These are phyloP conservation scores for Leishmania aethiopica DNA, from an alignment of 208 protist genomes.

Conservation along the genomic window DNA sequence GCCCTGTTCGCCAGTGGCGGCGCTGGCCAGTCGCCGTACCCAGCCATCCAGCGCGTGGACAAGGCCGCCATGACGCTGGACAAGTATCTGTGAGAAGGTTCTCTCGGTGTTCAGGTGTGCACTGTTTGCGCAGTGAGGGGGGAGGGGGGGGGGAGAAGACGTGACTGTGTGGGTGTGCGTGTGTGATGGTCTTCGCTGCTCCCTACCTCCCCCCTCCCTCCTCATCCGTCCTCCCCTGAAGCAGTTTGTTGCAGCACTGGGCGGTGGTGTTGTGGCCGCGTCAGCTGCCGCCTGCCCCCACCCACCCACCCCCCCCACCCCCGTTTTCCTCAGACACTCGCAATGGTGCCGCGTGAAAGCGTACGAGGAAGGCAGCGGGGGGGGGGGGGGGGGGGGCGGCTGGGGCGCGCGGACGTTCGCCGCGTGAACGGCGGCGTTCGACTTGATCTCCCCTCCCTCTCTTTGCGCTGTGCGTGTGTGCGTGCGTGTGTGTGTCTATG, in stretches of 20 bases:
- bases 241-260: neutral
- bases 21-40: slow-evolving; percentile 49
- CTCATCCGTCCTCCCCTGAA: neutral
- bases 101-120: slow-evolving; percentile 1
- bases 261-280: neutral
- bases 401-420: neutral
- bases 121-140: neutral
- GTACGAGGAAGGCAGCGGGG: neutral
- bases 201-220: neutral
- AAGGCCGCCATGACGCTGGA: slow-evolving; percentile 74
- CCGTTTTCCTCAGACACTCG: neutral
- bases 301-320: too few relatives aligned
- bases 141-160: neutral
- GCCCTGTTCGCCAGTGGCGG: slow-evolving; percentile 55
- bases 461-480: neutral
- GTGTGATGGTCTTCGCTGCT: neutral
- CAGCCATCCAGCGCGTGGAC: slow-evolving; percentile 54
- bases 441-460: neutral
- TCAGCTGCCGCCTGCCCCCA: neutral
- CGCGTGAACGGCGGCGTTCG: neutral
- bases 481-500: neutral
- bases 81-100: slow-evolving; percentile 62
- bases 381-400: too few relatives aligned
- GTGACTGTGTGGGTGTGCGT: neutral
- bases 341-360: neutral